phyloP scores from a whole-genome alignment of 768 basidiomycete genomes.

The Coprinellus aureogranulatus region DNA sequence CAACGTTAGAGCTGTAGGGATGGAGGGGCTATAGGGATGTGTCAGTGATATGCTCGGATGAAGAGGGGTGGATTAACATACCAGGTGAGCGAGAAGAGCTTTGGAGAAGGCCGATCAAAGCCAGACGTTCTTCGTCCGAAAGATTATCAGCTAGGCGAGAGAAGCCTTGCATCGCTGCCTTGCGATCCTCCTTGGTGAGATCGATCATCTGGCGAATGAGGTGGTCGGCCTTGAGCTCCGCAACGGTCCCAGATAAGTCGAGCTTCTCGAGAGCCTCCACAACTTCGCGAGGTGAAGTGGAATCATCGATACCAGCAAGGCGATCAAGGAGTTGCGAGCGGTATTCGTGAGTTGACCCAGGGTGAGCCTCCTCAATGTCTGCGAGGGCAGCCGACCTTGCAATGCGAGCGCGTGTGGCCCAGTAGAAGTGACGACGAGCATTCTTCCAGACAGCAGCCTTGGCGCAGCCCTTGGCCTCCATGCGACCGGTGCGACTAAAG shows the following conservation, averaged over 20 bases:
- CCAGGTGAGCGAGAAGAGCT: constrained; percentile 56
- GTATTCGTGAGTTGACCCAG: constrained; percentile 65
- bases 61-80: constrained; percentile 29
- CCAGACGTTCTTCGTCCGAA: constrained; percentile 66
- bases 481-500: constrained; percentile 82
- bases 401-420: constrained; percentile 83
- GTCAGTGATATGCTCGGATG: neutral
- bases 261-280: constrained; percentile 70
- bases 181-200: constrained; percentile 70
- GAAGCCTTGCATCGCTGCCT: constrained; percentile 73
- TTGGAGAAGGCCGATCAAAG: constrained; percentile 61
- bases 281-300: constrained; percentile 52
- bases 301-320: constrained; percentile 53
- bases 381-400: constrained; percentile 65
- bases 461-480: constrained; percentile 97
- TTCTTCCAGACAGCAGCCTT: constrained; percentile 84
- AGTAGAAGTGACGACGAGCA: constrained; percentile 88
- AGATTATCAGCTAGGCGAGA: constrained; percentile 70
- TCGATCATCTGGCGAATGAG: constrained; percentile 65
- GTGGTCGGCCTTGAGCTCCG: constrained; percentile 67
- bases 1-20: too few species aligned
- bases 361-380: constrained; percentile 67
- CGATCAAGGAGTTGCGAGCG: constrained; percentile 62
- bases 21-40: too few species aligned
- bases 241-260: constrained; percentile 59